Evolutionary conservation across 73 alveolate genomes (phyloP).

Genomic region (Tetrahymena borealis): DNA sequence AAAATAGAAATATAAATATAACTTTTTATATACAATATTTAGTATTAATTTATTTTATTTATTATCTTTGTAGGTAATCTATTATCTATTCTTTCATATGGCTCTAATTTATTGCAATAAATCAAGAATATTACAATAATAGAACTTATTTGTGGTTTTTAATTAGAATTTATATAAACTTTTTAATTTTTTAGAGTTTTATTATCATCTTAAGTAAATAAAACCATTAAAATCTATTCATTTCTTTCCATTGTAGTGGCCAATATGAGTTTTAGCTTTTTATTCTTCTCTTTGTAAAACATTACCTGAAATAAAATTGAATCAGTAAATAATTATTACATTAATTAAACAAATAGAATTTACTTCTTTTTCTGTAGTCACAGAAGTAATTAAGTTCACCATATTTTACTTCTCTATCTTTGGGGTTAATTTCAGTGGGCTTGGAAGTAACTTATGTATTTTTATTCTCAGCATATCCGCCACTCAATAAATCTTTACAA

Average conservation of each 20-base stretch:
- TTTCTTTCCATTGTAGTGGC: neutral
- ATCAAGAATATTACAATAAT: too few species aligned
- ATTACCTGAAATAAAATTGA: neutral
- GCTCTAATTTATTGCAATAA: too few species aligned
- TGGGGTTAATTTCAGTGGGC: neutral
- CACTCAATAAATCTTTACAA: neutral
- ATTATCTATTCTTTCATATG: too few species aligned
- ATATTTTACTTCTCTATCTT: neutral
- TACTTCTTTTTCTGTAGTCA: neutral
- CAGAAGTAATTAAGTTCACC: neutral
- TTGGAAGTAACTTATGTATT: neutral
- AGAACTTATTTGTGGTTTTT: too few species aligned
- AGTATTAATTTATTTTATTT: too few species aligned
- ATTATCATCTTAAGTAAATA: too few species aligned
- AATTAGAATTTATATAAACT: too few species aligned
- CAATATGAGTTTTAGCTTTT: neutral
- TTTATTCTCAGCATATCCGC: neutral
- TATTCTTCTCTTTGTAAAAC: neutral
- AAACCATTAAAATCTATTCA: too few species aligned
- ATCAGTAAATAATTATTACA: neutral
- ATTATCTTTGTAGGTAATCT: too few species aligned
- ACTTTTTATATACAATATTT: too few species aligned
- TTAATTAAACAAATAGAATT: neutral
- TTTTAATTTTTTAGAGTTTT: too few species aligned
- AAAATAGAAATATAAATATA: too few species aligned